Evolutionary conservation across 2,329 filamentous ascomycete species (phyloP).

Genomic region (Aspergillus awamori): DNA sequence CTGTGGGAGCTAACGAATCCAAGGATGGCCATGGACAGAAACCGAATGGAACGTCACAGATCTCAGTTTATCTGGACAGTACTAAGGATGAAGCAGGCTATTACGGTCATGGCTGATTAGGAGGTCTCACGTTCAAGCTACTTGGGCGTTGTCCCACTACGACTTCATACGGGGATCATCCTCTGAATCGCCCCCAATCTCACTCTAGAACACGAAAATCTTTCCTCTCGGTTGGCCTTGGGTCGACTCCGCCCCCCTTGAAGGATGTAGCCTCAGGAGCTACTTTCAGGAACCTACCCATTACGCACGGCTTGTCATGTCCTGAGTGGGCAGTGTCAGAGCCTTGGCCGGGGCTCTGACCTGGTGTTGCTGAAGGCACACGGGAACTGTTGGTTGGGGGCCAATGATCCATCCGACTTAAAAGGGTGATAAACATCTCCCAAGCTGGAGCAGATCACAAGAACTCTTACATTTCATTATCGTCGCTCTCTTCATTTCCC

Average conservation of each 20-base stretch:
- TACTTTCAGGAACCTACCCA: not conserved
- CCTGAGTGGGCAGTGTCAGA: not conserved
- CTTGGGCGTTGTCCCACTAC: not conserved
- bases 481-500: not conserved
- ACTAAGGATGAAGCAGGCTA: not conserved
- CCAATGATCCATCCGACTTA: slow-evolving; percentile 1
- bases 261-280: not conserved
- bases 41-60: not conserved
- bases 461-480: not conserved
- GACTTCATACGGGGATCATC: not conserved
- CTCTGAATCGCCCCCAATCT: slow-evolving; percentile 7
- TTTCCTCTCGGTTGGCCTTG: not conserved
- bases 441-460: not conserved
- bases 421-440: not conserved
- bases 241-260: slow-evolving; percentile 3
- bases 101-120: not conserved
- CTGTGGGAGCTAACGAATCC: not conserved
- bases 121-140: not conserved
- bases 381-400: slow-evolving; percentile 6
- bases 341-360: not conserved
- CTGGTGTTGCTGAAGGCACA: not conserved
- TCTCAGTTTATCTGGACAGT: not conserved
- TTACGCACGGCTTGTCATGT: not conserved
- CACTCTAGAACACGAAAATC: slow-evolving; percentile 1
- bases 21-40: not conserved